Base-by-base conservation (phyloP, 768 basidiomycete species). In the Termitomyces sp. region DNA sequence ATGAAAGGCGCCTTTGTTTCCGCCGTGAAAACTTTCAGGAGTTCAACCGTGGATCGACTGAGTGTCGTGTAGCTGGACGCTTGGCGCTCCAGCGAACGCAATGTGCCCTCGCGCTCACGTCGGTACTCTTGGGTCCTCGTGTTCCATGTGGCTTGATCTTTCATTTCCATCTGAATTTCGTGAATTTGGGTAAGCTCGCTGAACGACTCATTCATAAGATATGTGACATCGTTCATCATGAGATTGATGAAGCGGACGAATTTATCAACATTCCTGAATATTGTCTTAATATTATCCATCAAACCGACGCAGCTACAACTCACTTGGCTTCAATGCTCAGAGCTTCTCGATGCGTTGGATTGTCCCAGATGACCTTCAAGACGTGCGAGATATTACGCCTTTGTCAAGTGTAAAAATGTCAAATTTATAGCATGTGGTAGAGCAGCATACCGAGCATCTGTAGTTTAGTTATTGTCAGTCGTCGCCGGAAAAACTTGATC, bases 201-300 rank as follows among this genome's bases (percentile, higher is more conserved):
- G 49, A 98, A 78, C 9, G 94, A 96, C 66, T 99, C 97, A 69
- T 98, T 94, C 82, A 99, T 87, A 53, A 98, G 88, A 72, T 94
- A 98, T 9, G 96, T 98, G 55, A 96, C 94, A 65, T 99, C 97
- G 80, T 97, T 98, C 77, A 98, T 97, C 85, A 98, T 90, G 65
- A 98, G 78, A 74, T 99, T 98, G 74, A 95, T 83, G 70, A 99
- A 98, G 56, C 88, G 87, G 54, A 98, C 87, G 70, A 98, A 98
- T 72, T 92, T 90, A 64, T 97, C 93, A 49, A 91, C 87, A 67
- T 93, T 84, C 61, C 92, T 95, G 58, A 20, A 26, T 1, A 22
- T 47, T 2, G 14, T 12, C 20, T 42, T 38, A 4, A 47, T 2
- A 30, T 16, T 18, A 18, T 30, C 18, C 5, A 13, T 20, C 42